A percentile compares a stretch with the other conserved stretches of the same genome.
Conservation (phyloP, 2,329 filamentous ascomycete species). For the Neonectria sp. region DNA sequence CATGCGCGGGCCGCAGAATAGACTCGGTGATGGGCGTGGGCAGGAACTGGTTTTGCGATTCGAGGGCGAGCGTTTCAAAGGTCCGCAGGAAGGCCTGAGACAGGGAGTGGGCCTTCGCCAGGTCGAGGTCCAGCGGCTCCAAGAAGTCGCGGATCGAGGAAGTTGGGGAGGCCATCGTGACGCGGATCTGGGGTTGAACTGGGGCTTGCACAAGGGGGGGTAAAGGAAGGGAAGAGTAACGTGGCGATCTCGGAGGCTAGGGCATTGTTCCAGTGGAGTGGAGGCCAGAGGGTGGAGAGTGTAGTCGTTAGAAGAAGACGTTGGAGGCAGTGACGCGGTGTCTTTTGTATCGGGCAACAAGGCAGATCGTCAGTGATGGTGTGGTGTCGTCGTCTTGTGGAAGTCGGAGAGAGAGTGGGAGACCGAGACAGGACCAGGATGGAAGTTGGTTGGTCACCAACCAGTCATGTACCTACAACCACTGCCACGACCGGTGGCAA, state of each 20-base stretch:
- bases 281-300: neutral
- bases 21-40: constrained; percentile 74
- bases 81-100: constrained; percentile 63
- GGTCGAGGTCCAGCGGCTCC: constrained; percentile 64
- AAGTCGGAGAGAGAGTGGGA: constrained; percentile 2
- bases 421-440: neutral
- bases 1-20: constrained; percentile 65
- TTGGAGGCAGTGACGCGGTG: neutral
- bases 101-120: constrained; percentile 61
- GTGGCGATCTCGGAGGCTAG: constrained; percentile 9
- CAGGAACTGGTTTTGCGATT: constrained; percentile 70
- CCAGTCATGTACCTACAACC: neutral
- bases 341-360: constrained; percentile 2
- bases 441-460: neutral
- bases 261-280: constrained; percentile 7
- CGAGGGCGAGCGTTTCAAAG: constrained; percentile 66
- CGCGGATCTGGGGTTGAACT: neutral
- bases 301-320: neutral
- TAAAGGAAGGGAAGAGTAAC: neutral
- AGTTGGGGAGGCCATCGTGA: constrained; percentile 32
- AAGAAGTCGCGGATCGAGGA: constrained; percentile 62
- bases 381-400: constrained; percentile 4
- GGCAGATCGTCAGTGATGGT: neutral
- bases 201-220: neutral
- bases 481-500: constrained; percentile 10